These are phyloP conservation scores for Pyricularia grisea DNA, from an alignment of 2,329 filamentous ascomycete genomes.

Conservation along the genomic window DNA sequence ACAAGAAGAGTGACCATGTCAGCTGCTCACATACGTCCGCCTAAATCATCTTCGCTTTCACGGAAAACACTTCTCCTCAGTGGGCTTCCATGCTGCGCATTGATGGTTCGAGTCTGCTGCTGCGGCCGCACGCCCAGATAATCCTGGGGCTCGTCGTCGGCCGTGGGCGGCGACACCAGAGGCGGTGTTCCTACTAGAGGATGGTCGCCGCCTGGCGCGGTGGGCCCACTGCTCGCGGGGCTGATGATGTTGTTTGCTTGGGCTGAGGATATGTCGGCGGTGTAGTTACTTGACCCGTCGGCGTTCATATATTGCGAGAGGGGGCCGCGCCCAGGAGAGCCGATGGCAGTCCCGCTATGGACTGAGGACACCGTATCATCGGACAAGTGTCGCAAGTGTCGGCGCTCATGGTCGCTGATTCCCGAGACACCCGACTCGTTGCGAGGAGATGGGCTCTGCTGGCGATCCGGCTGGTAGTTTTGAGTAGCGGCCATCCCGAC, in stretches of 20 bases:
- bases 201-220: background rate
- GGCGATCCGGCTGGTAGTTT: constrained; percentile 1
- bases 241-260: background rate
- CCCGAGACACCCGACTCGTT: constrained; percentile 29
- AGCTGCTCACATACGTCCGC: background rate
- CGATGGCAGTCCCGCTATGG: background rate
- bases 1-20: background rate
- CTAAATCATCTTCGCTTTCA: constrained; percentile 9
- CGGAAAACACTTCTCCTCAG: constrained; percentile 10
- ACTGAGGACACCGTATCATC: constrained; percentile 23
- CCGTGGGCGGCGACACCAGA: constrained; percentile 2
- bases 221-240: background rate
- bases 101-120: background rate
- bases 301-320: background rate
- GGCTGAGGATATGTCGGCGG: background rate
- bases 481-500: background rate
- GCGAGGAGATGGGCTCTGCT: constrained; percentile 11
- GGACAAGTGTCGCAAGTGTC: constrained; percentile 31
- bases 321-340: constrained; percentile 1
- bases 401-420: constrained; percentile 28
- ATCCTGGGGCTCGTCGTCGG: background rate
- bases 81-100: constrained; percentile 1
- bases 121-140: constrained; percentile 1
- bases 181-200: constrained; percentile 1
- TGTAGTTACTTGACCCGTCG: background rate